Conservation (phyloP, 768 basidiomycete genomes). For the Tricholoma hemisulphureum region DNA sequence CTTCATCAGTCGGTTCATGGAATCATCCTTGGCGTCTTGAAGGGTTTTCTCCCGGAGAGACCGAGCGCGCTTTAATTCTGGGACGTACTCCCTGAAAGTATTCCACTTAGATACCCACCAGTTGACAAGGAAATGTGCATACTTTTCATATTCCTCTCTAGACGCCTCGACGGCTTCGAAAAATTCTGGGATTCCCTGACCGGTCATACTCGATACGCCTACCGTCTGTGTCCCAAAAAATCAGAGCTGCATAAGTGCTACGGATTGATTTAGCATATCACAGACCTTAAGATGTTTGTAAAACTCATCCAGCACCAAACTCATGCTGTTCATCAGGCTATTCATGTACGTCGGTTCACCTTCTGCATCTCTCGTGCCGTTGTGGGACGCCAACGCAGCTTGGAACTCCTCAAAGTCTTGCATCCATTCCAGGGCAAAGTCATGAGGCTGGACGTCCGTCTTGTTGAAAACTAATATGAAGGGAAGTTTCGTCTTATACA, state of each 20-base stretch:
- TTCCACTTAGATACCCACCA: constrained; percentile 1
- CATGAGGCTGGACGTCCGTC: constrained; percentile 86
- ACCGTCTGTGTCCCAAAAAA: constrained; percentile 66
- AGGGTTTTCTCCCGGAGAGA: constrained; percentile 62
- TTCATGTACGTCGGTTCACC: constrained; percentile 98
- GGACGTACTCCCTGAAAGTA: constrained; percentile 76
- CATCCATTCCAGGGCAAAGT: constrained; percentile 98
- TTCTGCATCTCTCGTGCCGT: constrained; percentile 66
- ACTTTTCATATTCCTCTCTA: constrained; percentile 87
- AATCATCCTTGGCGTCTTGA: constrained; percentile 68
- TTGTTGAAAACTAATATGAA: constrained; percentile 99
- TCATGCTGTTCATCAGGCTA: constrained; percentile 99
- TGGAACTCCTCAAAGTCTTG: constrained; percentile 96
- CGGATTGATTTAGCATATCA: not conserved
- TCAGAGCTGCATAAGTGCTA: not conserved
- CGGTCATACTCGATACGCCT: constrained; percentile 94
- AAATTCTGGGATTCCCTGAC: constrained; percentile 90
- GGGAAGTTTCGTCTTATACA: constrained; percentile 97
- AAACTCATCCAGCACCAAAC: constrained; percentile 95
- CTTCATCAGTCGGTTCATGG: constrained; percentile 71
- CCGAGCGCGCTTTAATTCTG: constrained; percentile 77
- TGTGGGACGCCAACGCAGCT: constrained; percentile 72
- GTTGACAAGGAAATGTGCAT: constrained; percentile 22
- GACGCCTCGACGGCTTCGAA: constrained; percentile 89
- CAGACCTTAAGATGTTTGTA: constrained; percentile 91